Evolutionary conservation across 192 early-diverging fungal species (phyloP), one percentile per base, ranked within the genome.

Genomic region (Rhizoclosmatium sp.): DNA sequence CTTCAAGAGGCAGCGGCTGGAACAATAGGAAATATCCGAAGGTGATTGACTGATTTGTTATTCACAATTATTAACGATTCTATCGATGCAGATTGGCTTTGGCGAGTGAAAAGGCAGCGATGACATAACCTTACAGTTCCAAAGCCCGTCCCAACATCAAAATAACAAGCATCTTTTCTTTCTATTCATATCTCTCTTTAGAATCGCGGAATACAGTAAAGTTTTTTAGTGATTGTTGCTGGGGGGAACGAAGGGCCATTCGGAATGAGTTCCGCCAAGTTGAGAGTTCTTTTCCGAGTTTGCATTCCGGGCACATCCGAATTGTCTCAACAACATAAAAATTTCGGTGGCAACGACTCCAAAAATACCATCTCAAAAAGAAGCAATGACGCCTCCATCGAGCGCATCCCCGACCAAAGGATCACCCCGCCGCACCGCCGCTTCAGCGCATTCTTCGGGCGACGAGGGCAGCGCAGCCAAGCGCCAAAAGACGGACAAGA

Each of bases 1-100:
- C 74, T 91, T 39, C 90, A 91, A 69, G 90, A 91, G 65, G 90
- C 90, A 0, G 90, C 90, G 5, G 90, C 90, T 2, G 90, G 90
- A 19, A 91, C 90, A 0, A 91, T 91, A 75, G 90, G 90, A 2
- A 91, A 91, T 69, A 91, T 91, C 75, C 56, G 90, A 73, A 72
- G 90, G 87, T 90, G 67, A 75, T 41, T 31, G 31, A 31, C 31
- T 31, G 16, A 41, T 80, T 74, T 14, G 54, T 9, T 16, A 19
- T 40, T 16, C 2, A 4, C 4, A 21, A 62, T 31, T 31, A 31
- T 31, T 31, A 31, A 31, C 31, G 31, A 31, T 31, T 31, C 1
- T 69, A 21, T 4, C 44, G 4, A 21, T 56, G 51, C 51, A 89
- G 88, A 80, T 68, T 91, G 59, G 90, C 90, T 4, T 69, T 91